Conservation (phyloP, 768 basidiomycete species). For the Tricholoma terreum region DNA sequence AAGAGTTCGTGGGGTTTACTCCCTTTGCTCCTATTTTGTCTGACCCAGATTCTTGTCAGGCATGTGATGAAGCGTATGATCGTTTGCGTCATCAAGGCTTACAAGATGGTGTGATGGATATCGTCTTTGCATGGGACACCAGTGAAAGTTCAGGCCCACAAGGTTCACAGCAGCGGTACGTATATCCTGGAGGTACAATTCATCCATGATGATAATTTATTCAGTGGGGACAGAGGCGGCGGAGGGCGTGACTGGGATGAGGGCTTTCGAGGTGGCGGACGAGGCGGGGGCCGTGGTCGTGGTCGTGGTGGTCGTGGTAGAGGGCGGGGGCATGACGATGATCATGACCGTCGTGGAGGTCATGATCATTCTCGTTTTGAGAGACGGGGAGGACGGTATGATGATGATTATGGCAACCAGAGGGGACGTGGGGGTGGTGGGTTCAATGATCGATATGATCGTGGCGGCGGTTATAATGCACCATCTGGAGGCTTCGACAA, state of each 20-base stretch:
- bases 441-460: constrained; percentile 44
- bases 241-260: constrained; percentile 33
- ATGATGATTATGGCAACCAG: constrained; percentile 36
- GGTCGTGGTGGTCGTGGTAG: constrained; percentile 41
- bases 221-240: constrained; percentile 30
- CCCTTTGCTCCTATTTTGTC: constrained; percentile 6
- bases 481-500: constrained; percentile 26
- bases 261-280: constrained; percentile 32
- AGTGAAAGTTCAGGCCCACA: constrained; percentile 52
- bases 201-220: constrained; percentile 5
- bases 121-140: constrained; percentile 83
- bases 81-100: constrained; percentile 72
- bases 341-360: constrained; percentile 49
- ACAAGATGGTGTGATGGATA: constrained; percentile 87
- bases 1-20: constrained; percentile 46
- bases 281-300: constrained; percentile 41
- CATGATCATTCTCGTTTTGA: constrained; percentile 39
- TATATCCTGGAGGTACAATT: constrained; percentile 1
- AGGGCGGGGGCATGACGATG: constrained; percentile 40
- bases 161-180: constrained; percentile 17
- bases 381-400: constrained; percentile 39
- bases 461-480: constrained; percentile 34
- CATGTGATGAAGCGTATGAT: constrained; percentile 77
- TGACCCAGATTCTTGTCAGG: constrained; percentile 36
- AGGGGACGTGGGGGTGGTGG: constrained; percentile 35